A percentile compares a stretch with the other conserved stretches of the same genome.
phyloP scores from a whole-genome alignment of 2,329 filamentous ascomycete species.

The Ramularia endophylla region DNA sequence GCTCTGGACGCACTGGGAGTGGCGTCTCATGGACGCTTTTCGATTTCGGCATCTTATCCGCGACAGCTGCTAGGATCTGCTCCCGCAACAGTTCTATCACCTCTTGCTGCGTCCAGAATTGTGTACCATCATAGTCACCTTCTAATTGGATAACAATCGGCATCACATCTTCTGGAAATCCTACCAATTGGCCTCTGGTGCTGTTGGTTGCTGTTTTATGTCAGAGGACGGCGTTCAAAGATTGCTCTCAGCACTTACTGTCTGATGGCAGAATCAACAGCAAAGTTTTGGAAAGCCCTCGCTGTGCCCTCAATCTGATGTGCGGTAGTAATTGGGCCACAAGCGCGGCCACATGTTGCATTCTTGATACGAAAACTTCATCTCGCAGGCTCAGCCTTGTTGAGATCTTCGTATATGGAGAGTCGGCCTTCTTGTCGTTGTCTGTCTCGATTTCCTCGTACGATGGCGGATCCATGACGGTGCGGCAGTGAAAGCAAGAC shows the following conservation, averaged over 20 bases:
- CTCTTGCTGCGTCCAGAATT: slow-evolving; percentile 31
- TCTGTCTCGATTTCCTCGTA: slow-evolving; percentile 24
- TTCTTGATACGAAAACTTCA: slow-evolving; percentile 26
- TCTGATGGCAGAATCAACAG: slow-evolving; percentile 29
- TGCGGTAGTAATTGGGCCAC: slow-evolving; percentile 22
- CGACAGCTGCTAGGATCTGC: slow-evolving; percentile 19
- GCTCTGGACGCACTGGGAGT: slow-evolving; percentile 9
- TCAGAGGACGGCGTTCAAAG: neutral
- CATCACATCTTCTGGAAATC: slow-evolving; percentile 19
- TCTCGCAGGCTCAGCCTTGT: slow-evolving; percentile 24
- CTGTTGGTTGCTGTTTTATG: slow-evolving; percentile 6
- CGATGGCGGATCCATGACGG: slow-evolving; percentile 24
- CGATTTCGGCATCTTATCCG: slow-evolving; percentile 6
- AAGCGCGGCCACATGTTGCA: slow-evolving; percentile 27
- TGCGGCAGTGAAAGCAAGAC: too few relatives aligned
- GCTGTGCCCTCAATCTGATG: slow-evolving; percentile 20
- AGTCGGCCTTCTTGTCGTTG: slow-evolving; percentile 2
- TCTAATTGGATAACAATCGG: slow-evolving; percentile 27
- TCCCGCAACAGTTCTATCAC: slow-evolving; percentile 21
- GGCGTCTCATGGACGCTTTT: neutral
- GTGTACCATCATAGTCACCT: slow-evolving; percentile 21
- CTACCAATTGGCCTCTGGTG: slow-evolving; percentile 23
- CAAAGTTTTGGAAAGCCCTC: slow-evolving; percentile 24
- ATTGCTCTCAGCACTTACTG: slow-evolving; percentile 21
- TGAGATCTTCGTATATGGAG: slow-evolving; percentile 13